Conservation (phyloP, 306 rosid genomes). For the Acmispon strigosus region DNA sequence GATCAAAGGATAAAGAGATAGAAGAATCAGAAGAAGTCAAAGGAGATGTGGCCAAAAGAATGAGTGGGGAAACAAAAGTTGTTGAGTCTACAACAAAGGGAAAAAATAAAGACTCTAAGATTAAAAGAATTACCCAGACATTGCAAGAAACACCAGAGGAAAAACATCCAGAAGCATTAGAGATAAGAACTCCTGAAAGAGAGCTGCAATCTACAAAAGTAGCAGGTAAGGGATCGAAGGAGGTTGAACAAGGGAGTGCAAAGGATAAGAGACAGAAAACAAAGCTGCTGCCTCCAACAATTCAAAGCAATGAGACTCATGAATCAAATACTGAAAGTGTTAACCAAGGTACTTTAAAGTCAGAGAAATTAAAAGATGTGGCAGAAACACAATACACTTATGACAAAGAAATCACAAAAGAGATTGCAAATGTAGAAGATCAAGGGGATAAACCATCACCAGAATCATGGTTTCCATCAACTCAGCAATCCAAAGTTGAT, state of each 20-base stretch:
- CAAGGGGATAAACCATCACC: background rate
- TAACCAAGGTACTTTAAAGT: background rate
- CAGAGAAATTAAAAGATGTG: background rate
- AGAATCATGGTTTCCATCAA: background rate
- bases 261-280: background rate
- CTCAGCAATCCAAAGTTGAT: constrained; percentile 13
- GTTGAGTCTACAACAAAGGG: background rate
- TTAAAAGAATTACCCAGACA: background rate
- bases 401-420: background rate
- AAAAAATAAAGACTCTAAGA: background rate
- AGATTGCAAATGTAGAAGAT: background rate
- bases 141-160: background rate
- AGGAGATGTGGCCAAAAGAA: background rate
- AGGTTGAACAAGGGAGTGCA: background rate
- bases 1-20: background rate
- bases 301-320: background rate
- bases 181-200: background rate
- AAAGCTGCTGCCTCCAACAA: background rate
- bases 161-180: background rate
- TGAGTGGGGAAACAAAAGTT: background rate
- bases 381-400: background rate
- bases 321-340: background rate
- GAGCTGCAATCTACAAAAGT: background rate
- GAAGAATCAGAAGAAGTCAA: constrained; percentile 3
- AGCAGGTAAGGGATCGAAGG: background rate